Base-by-base conservation (phyloP, 73 alveolate species). In the Symbiodinium pilosum region DNA sequence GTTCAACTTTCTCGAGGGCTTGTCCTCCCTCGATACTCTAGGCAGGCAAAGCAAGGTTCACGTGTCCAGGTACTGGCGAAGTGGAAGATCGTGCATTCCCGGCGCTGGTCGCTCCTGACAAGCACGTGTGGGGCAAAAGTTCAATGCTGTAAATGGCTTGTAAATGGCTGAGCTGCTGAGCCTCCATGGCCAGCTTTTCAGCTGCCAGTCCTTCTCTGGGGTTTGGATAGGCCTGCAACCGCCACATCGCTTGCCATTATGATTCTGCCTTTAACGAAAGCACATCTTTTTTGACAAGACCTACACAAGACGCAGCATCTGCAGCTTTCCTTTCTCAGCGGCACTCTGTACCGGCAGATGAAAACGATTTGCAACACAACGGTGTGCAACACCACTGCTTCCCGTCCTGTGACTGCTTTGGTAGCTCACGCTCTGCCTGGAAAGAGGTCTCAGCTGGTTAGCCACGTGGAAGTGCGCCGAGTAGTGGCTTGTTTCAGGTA, bases 191-290 rank as follows among this genome's bases (percentile, higher is more conserved):
- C 39, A 91, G 77, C 88, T 91, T 91, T 47, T 91, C 97, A 41
- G 97, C 97, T 69, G 97, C 97, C 30, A 91, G 97, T 69, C 97
- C 97, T 91, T 91, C 97, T 11, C 97, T 85, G 21, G 93, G 93
- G 30, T 68, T 91, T 43, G 97, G 97, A 91, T 91, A 91, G 12
- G 97, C 97, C 97, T 91, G 94, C 75, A 30, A 16, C 84, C 56
- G 39, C 8, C 39, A 6, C 14, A 47, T 14, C 59, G 59, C 59
- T 47, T 14, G 32, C 20, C 8, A 69, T 34, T 86, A 87, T 91
- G 97, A 51, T 87, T 69, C 51, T 91, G 97, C 52, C 71, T 91
- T 39, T n/a, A n/a, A n/a, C n/a, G n/a, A n/a, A n/a, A n/a, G n/a
- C n/a, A n/a, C n/a, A n/a, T n/a, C n/a, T n/a, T n/a, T n/a, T n/a